Evolutionary conservation across 257 asterid species (phyloP), one percentile per base, ranked within the genome.

Genomic region (Solanum dulcamara): DNA sequence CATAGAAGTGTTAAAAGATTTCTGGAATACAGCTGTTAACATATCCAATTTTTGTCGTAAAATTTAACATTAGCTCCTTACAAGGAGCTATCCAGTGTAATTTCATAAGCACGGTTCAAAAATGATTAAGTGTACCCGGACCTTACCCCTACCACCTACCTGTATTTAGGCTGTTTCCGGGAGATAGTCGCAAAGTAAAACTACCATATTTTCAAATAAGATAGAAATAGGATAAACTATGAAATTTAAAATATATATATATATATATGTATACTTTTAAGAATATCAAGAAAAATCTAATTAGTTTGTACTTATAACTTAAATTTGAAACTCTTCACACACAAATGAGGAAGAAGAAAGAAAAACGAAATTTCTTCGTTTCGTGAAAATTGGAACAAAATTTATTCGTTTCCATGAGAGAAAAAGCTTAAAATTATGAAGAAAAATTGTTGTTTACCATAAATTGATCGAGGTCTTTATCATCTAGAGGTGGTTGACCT

Each of bases 391-490:
- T 53, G 62, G 22, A 53, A 62, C 9, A 15, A 24, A 62, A 12
- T 26, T 12, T 28, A 15, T 59, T 59, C 13, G 26, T 20, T 55
- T 20, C 12, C 26, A 59, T 14, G 7, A 10, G 10, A 13, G 7
- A 26, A 80, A 40, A 59, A 28, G 37, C 18, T 66, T 28, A 26
- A 55, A 64, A 50, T 35, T 28, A 20, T 11, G 70, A 13, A 46
- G 55, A 68, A 72, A 24, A 70, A 67, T 9, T 9, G n/a, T 35
- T 33, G 9, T 1, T 59, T 91, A 96, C 99, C 99, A 96, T 95
- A 93, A 96, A 96, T 85, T 94, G 93, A 91, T 96, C 98, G 84
- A 96, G 99, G 92, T 95, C 98, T 74, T 91, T 92, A 64, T 93
- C 92, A 66, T 91, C 93, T 3, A 91, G 88, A 12, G 90, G 91